Evolutionary conservation across 257 asterid species (phyloP), one percentile per base, ranked within the genome.

Genomic region (Galeopsis tetrahit): DNA sequence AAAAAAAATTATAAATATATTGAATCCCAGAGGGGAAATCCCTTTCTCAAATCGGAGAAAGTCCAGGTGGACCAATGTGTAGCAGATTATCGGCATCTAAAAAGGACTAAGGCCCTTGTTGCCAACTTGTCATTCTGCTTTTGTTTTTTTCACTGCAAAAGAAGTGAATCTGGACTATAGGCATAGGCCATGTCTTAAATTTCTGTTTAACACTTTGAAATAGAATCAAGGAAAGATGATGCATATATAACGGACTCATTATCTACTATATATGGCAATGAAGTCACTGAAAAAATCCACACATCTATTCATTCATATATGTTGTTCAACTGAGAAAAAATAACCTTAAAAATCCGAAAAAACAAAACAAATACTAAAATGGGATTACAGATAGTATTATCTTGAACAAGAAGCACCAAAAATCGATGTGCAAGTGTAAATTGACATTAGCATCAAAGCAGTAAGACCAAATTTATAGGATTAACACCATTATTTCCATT

Each of bases 401-500:
- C 9, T 56, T 33, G 10, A 56, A 56, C 36, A 56, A 56, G 62
- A 32, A 28, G 1, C 62, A 56, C 6, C 4, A 56, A 56, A 56
- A 56, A 8, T 10, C 36, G 28, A 56, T 56, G 38, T 9, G n/a
- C 38, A 55, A 55, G 35, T 55, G 61, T 13, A 10, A 55, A 55
- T 21, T 55, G 2, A 10, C 9, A 10, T 52, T 15, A 55, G 61
- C 61, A 55, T 55, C 61, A 56, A 1, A 56, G 38, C 62, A 56
- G 62, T 32, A 28, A 56, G 62, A 28, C 38, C 5, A 39, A 43
- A 56, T 42, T 7, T 7, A 13, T 28, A 2, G 1, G 42, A 39
- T 28, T 28, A 56, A 10, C 43, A 55, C 65, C 56, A 13, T 55
- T 28, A 32, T 46, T 61, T 73, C 66, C 56, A 42, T 55, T 39